These are phyloP conservation scores for Sinapis alba DNA, from an alignment of 441 rosid genomes.

Conservation along the genomic window DNA sequence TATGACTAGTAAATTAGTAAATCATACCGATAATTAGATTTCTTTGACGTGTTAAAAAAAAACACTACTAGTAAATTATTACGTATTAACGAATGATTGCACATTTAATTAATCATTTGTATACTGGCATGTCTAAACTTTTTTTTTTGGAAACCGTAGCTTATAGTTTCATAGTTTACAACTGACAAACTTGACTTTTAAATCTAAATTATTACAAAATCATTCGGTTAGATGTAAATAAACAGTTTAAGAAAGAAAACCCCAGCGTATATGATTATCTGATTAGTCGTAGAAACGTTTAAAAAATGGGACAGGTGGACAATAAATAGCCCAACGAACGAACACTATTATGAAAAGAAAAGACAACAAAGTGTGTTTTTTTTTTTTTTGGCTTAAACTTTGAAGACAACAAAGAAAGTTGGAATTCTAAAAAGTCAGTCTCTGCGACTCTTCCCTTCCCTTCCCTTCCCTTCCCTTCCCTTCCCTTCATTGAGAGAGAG, in stretches of 20 bases:
- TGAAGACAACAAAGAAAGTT: background rate
- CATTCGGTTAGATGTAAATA: background rate
- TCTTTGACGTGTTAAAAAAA: too few species aligned
- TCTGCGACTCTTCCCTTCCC: slow-evolving; percentile 23
- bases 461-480: background rate
- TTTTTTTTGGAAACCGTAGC: background rate
- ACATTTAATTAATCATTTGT: too few species aligned
- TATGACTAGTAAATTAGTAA: too few species aligned
- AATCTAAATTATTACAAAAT: background rate
- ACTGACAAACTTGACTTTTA: background rate
- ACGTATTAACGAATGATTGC: too few species aligned
- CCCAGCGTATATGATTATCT: background rate
- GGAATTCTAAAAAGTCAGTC: slow-evolving; percentile 17
- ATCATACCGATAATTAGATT: too few species aligned
- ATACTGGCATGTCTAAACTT: too few species aligned
- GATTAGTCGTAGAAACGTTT: background rate
- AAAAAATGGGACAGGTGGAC: slow-evolving; percentile 14
- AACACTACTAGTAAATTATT: too few species aligned
- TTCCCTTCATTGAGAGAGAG: too few species aligned
- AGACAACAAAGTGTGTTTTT: too few species aligned
- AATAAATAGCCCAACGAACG: background rate
- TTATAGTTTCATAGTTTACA: background rate
- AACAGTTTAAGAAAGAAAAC: background rate
- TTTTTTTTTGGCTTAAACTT: too few species aligned
- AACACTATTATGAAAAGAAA: background rate